Base-by-base conservation (phyloP, 2,329 filamentous ascomycete genomes). In the Talaromyces sp. region DNA sequence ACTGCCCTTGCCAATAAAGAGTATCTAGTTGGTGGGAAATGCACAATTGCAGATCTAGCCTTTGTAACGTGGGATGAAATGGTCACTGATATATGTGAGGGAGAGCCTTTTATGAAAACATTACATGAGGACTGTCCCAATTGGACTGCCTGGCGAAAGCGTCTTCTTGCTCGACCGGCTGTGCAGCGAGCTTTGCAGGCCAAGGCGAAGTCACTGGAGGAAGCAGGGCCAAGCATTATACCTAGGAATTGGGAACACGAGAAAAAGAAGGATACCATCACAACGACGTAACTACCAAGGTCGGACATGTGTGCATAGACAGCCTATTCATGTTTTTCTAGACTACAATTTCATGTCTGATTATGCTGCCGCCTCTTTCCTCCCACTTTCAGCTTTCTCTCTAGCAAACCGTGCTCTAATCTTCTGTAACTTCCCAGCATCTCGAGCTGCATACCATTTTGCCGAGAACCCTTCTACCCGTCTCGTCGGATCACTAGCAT, bases 381-480 rank as follows among this genome's bases (percentile, higher is more conserved):
- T 31, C 28, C 45, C 39, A 40, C 35, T 6, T 33, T 57, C 54
- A 11, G 35, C 31, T 40, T 40, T 36, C 10, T 57, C 54, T 36
- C 54, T 43, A 22, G 54, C 54, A 51, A 57, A 57, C 15, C 54
- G 41, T 25, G 54, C 54, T n/a, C 54, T 31, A 31, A 57, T 57
- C 43, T 57, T 57, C 43, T 57, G 22, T 28, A 57, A 36, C 25
- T 57, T 57, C 3, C 45, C 54, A 51, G 9, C 17, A 35, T 33
- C 35, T 21, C 54, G 35, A 31, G 54, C 54, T n/a, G 43, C 54
- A 51, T 57, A 43, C 54, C 54, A 57, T 40, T 51, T 57, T 5
- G 21, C n/a, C 17, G 54, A 40, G 22, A 57, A 57, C 9, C 54
- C 54, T 10, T 57, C 54, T 4, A 57, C 13, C 6, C 6, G 8